Evolutionary conservation across 352 stramenopile species (phyloP).

Genomic region (Globisporangium megalacanthum): DNA sequence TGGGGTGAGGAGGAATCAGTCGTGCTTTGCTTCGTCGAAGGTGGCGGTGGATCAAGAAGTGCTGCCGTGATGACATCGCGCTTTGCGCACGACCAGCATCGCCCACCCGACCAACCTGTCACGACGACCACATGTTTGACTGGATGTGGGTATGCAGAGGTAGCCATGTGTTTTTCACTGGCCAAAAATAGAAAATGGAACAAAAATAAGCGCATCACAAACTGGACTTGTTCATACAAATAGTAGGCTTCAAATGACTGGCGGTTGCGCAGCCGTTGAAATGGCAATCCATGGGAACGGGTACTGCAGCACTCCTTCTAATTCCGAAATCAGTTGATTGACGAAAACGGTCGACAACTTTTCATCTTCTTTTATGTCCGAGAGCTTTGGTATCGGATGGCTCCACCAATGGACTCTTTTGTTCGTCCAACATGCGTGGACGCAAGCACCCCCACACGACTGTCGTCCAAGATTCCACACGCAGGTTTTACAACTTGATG

Average conservation of each 20-base stretch:
- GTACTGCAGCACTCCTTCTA: too few relatives aligned
- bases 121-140: background rate
- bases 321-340: background rate
- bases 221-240: too few relatives aligned
- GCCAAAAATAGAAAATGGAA: background rate
- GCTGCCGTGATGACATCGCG: constrained; percentile 8
- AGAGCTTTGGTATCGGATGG: background rate
- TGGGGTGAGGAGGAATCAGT: too few relatives aligned
- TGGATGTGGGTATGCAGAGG: background rate
- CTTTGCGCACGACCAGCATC: background rate
- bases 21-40: background rate
- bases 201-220: background rate
- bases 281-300: too few relatives aligned
- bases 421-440: too few relatives aligned
- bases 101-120: background rate
- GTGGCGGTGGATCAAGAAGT: background rate
- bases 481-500: constrained; percentile 53
- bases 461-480: background rate
- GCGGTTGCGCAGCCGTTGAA: too few relatives aligned
- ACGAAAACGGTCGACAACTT: background rate
- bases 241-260: too few relatives aligned
- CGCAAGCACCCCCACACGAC: too few relatives aligned
- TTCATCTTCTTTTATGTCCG: background rate
- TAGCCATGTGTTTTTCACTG: background rate
- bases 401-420: background rate